Percentiles rank a stretch among this genome's conserved stretches.
phyloP scores from a whole-genome alignment of 352 stramenopile genomes.

The Phytophthora gonapodyides region DNA sequence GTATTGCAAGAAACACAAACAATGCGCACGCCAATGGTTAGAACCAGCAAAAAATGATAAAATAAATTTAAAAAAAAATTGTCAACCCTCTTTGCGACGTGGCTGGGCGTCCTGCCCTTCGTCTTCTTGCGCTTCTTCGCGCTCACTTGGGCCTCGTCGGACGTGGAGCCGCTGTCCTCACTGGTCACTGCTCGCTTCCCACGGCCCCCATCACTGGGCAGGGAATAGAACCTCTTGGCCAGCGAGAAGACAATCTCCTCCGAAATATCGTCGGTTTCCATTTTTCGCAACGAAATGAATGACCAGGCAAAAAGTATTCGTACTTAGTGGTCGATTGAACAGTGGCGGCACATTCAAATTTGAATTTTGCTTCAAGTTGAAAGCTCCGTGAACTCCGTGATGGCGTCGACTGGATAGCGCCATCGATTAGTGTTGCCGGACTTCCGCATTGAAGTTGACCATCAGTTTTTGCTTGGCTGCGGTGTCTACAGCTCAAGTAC shows the following conservation, averaged over 20 bases:
- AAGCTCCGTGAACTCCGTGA: too few relatives aligned
- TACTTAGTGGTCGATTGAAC: not conserved
- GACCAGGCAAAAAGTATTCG: not conserved
- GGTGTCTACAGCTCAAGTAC: too few relatives aligned
- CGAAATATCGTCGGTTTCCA: not conserved
- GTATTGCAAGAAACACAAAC: not conserved
- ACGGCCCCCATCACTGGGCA: not conserved
- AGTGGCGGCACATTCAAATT: too few relatives aligned
- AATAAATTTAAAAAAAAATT: not conserved
- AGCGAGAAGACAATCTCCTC: conserved; percentile 32
- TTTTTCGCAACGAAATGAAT: not conserved
- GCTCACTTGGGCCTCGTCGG: conserved; percentile 3
- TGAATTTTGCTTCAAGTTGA: too few relatives aligned
- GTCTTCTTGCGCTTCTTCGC: conserved; percentile 21
- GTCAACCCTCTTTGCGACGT: conserved; percentile 28
- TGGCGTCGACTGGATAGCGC: too few relatives aligned
- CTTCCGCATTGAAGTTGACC: too few relatives aligned
- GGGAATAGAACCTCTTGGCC: conserved; percentile 23
- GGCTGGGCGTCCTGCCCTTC: conserved; percentile 31
- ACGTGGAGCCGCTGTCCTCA: conserved; percentile 18
- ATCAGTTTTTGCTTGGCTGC: too few relatives aligned
- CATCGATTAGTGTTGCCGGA: too few relatives aligned
- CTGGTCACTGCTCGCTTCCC: conserved; percentile 10
- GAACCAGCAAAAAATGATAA: not conserved
- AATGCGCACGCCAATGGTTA: not conserved